A percentile compares a stretch with the other conserved stretches of the same genome.
Evolutionary conservation across 192 early-diverging fungal species (phyloP).

Genomic region (Oehlia diaphana): DNA sequence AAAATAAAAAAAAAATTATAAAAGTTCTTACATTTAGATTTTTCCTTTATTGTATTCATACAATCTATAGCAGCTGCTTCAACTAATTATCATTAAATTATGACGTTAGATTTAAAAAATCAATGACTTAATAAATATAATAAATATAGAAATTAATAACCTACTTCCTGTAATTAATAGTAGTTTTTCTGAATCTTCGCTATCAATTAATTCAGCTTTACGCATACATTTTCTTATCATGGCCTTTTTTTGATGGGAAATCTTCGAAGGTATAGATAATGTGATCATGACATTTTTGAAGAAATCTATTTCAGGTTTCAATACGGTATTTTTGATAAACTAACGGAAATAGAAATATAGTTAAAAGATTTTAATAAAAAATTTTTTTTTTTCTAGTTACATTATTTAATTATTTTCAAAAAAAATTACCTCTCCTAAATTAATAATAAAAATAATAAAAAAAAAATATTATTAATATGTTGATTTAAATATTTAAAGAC

Average conservation of each 20-base stretch:
- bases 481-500: background rate
- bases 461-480: too few relatives aligned
- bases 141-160: background rate
- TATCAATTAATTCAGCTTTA: slow-evolving; percentile 48
- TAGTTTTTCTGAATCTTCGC: background rate
- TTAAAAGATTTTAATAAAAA: too few relatives aligned
- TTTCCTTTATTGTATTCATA: background rate
- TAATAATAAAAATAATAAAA: too few relatives aligned
- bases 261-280: background rate
- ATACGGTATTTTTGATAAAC: background rate
- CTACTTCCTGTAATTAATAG: background rate
- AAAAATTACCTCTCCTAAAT: background rate
- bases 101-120: too few relatives aligned
- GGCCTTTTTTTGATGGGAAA: slow-evolving; percentile 34
- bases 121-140: background rate
- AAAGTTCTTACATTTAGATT: background rate
- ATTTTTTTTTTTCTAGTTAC: too few relatives aligned
- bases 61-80: slow-evolving; percentile 20
- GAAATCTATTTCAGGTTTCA: background rate
- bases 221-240: slow-evolving; percentile 53
- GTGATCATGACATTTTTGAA: background rate
- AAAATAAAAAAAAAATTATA: background rate
- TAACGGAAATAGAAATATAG: background rate
- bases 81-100: background rate
- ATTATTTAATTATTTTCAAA: background rate